Base-by-base conservation (phyloP, 495 filamentous ascomycete species). In the Penicillium subrubescens region DNA sequence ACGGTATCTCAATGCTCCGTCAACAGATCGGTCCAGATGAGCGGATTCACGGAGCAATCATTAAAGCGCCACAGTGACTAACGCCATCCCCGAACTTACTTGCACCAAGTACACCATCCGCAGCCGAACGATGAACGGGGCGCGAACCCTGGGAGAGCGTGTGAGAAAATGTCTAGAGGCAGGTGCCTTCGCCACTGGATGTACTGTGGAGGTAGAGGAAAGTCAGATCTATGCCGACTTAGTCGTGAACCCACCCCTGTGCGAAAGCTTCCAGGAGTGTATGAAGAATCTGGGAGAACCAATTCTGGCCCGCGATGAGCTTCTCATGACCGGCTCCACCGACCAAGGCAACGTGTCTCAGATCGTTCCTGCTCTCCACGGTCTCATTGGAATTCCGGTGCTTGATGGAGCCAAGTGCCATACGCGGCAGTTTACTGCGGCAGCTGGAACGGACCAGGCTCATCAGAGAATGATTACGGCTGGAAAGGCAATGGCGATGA, bases 161-260 rank as follows among this genome's bases (percentile, higher is more conserved):
- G 77, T 83, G 11, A 60, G 73, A 34, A 77, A 74, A 51, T 84
- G 81, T 48, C 81, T 85, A 50, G 81, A 83, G 61, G 82, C 78
- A 1, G 81, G 78, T 0, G 82, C 81, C 2, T 35, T 74, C 8
- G 83, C 81, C 6, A 84, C 82, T 11, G 83, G 81, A 14, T 84
- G 82, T 60, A 68, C 67, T 31, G 59, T 44, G 23, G 5, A 41
- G 3, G 43, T 61, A 2, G n/a, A 44, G 17, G 41, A 44, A 44
- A 44, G 5, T 5, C 41, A 44, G 41, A 19, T 44, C 17, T 44
- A 19, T 44, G 41, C 41, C 17, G 41, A 44, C 19, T 44, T 44
- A 5, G 41, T 44, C 41, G 41, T 44, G 41, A 44, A 44, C 41
- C 41, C 41, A 1, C 41, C 41, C 41, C 7, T 44, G n/a, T 44